Percentiles rank a stretch among this genome's conserved stretches.
Conservation (phyloP, 768 basidiomycete species). For the Auriscalpium orientale region DNA sequence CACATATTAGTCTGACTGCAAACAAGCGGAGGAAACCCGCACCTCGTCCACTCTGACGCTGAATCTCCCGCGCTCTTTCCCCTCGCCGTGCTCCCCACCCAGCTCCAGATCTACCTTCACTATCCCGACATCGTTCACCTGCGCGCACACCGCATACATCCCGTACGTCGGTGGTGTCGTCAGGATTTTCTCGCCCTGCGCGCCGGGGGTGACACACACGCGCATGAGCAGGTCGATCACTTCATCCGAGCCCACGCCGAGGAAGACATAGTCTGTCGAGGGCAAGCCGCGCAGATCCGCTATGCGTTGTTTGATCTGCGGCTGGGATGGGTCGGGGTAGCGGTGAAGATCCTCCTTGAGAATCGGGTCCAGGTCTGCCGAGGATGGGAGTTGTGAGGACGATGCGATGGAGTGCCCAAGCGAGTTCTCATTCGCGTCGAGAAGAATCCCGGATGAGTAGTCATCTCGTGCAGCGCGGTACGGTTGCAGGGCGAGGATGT, state of each 20-base stretch:
- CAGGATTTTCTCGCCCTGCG: slow-evolving; percentile 65
- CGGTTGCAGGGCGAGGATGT: slow-evolving; percentile 85
- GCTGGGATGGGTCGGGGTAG: slow-evolving; percentile 90
- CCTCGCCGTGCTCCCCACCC: slow-evolving; percentile 54
- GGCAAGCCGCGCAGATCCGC: slow-evolving; percentile 67
- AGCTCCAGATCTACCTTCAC: slow-evolving; percentile 70
- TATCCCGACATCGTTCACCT: slow-evolving; percentile 87
- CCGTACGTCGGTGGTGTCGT: slow-evolving; percentile 95
- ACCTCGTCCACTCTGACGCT: slow-evolving; percentile 71
- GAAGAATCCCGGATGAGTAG: slow-evolving; percentile 82
- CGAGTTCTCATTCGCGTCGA: slow-evolving; percentile 98
- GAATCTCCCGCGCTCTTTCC: slow-evolving; percentile 65
- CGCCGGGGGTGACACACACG: slow-evolving; percentile 71
- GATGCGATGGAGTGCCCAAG: slow-evolving; percentile 70
- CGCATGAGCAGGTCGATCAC: slow-evolving; percentile 92
- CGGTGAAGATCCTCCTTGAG: slow-evolving; percentile 63
- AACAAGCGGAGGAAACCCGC: background rate
- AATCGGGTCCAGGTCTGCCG: slow-evolving; percentile 22
- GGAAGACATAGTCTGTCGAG: slow-evolving; percentile 58
- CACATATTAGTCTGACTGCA: background rate
- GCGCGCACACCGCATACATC: slow-evolving; percentile 93
- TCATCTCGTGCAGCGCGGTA: slow-evolving; percentile 97
- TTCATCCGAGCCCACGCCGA: slow-evolving; percentile 96
- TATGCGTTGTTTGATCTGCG: slow-evolving; percentile 67
- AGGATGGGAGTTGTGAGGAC: slow-evolving; percentile 19